A percentile compares a stretch with the other conserved stretches of the same genome.
phyloP scores from a whole-genome alignment of 139 green algal genomes.

The Eudorina sp. region DNA sequence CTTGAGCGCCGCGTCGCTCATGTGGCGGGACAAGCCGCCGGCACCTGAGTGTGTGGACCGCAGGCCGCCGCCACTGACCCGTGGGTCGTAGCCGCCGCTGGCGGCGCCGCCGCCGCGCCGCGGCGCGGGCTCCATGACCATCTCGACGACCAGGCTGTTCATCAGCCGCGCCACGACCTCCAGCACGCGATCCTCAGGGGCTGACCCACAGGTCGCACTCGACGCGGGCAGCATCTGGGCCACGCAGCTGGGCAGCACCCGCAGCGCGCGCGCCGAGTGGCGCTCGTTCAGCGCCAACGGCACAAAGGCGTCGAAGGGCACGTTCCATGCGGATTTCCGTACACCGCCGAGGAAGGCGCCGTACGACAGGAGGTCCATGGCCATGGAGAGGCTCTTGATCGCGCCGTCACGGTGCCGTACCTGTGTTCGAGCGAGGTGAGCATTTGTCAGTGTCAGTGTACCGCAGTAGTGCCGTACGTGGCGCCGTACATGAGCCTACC shows the following conservation, averaged over 20 bases:
- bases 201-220: too few relatives aligned
- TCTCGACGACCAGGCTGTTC: conserved; percentile 57
- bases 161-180: conserved; percentile 42
- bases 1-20: conserved; percentile 44
- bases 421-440: too few relatives aligned
- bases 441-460: too few relatives aligned
- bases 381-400: conserved; percentile 25
- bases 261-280: conserved; percentile 16
- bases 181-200: conserved; percentile 2
- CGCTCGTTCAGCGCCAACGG: conserved; percentile 50
- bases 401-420: neutral
- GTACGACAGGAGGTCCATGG: conserved; percentile 38
- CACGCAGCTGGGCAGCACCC: conserved; percentile 11
- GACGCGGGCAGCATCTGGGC: neutral
- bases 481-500: too few relatives aligned
- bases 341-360: conserved; percentile 36
- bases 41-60: neutral
- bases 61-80: neutral
- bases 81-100: neutral
- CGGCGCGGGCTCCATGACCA: neutral
- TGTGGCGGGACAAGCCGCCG: neutral
- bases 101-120: neutral
- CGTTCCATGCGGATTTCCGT: conserved; percentile 53
- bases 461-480: too few relatives aligned
- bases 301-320: conserved; percentile 50